These are phyloP conservation scores for Abrus precatorius DNA, from an alignment of 306 rosid species.

Conservation along the genomic window DNA sequence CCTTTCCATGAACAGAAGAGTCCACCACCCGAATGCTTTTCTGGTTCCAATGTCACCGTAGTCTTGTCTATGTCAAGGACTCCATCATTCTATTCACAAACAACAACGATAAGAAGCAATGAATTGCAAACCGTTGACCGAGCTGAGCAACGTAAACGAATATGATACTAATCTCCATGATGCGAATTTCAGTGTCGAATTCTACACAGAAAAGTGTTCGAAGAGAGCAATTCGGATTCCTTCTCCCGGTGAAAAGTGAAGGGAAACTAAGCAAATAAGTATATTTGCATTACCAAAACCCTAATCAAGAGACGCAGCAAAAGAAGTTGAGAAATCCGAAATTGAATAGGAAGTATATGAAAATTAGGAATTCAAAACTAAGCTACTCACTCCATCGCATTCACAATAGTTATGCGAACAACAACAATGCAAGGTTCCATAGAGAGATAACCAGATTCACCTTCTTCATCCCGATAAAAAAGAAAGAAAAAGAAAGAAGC, in stretches of 20 bases:
- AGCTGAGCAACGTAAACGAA: not conserved
- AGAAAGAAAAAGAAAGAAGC: no score
- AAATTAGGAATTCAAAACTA: not conserved
- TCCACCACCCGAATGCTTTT: slow-evolving; percentile 64
- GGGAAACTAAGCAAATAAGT: not conserved
- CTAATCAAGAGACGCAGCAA: not conserved
- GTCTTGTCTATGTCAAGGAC: slow-evolving; percentile 67
- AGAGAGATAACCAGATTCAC: no score
- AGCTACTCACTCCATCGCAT: not conserved
- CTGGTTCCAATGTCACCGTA: slow-evolving; percentile 71
- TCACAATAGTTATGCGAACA: not conserved
- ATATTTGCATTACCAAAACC: not conserved
- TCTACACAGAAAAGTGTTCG: not conserved
- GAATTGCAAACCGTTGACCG: slow-evolving; percentile 6
- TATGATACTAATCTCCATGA: slow-evolving; percentile 51
- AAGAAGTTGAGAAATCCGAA: no score
- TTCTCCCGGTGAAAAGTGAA: not conserved
- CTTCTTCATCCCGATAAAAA: no score
- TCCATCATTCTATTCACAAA: slow-evolving; percentile 57
- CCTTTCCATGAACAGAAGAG: slow-evolving; percentile 83
- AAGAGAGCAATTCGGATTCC: not conserved
- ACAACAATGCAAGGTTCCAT: not conserved
- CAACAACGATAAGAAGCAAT: not conserved
- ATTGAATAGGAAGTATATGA: no score
- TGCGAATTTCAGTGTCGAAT: not conserved